Conservation (phyloP, 2,329 filamentous ascomycete species). For the Fusarium secorum region DNA sequence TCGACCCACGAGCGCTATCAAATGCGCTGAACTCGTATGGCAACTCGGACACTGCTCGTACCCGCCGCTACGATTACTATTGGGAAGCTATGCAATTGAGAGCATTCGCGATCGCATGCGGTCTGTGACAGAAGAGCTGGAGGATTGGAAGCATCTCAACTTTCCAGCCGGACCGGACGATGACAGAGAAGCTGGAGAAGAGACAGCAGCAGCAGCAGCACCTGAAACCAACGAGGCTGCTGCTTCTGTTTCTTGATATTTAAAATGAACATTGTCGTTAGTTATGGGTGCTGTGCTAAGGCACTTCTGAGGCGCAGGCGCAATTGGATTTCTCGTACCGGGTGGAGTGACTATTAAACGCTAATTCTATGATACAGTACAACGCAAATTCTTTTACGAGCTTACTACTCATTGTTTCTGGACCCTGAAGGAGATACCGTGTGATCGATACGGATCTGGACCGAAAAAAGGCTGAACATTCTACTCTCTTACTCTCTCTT, state of each 20-base stretch:
- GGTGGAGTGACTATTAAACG: neutral
- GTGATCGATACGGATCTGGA: slow-evolving; percentile 3
- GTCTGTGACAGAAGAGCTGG: slow-evolving; percentile 92
- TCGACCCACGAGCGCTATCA: slow-evolving; percentile 84
- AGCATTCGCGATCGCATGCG: slow-evolving; percentile 90
- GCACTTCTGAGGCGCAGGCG: neutral
- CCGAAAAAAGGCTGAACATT: slow-evolving; percentile 13
- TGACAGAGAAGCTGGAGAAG: slow-evolving; percentile 37
- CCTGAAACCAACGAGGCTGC: slow-evolving; percentile 20
- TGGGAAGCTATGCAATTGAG: slow-evolving; percentile 94
- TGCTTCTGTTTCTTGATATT: slow-evolving; percentile 11
- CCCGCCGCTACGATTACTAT: slow-evolving; percentile 83
- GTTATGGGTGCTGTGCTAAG: neutral
- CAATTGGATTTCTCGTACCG: neutral
- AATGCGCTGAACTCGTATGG: slow-evolving; percentile 93
- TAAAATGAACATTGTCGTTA: neutral
- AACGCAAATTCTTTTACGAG: slow-evolving; percentile 19
- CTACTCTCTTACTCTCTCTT: neutral
- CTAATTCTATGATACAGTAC: slow-evolving; percentile 18
- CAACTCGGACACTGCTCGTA: slow-evolving; percentile 94
- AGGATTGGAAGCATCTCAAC: slow-evolving; percentile 90
- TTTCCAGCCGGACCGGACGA: slow-evolving; percentile 57
- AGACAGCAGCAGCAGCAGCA: neutral
- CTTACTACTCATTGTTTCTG: slow-evolving; percentile 8
- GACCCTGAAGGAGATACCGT: slow-evolving; percentile 6